phyloP scores from a whole-genome alignment of 495 filamentous ascomycete species.

The Cryomyces antarcticus region DNA sequence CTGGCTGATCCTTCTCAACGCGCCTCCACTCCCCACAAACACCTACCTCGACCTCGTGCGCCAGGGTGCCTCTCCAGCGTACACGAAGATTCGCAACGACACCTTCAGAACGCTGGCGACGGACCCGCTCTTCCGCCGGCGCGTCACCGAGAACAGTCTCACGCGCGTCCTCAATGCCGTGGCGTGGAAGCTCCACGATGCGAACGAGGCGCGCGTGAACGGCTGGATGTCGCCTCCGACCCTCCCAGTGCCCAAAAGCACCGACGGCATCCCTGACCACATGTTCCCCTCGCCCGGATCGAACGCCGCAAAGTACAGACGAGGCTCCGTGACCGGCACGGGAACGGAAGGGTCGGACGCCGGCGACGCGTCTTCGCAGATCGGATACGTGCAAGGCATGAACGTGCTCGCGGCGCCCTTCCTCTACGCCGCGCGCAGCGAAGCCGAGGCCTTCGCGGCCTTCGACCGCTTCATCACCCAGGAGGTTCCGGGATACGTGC shows the following conservation, averaged over 20 bases:
- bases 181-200: constrained; percentile 81
- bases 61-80: constrained; percentile 79
- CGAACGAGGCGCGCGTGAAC: constrained; percentile 28
- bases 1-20: constrained; percentile 81
- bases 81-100: constrained; percentile 94
- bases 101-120: constrained; percentile 92
- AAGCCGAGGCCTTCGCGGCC: constrained; percentile 81
- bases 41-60: constrained; percentile 78
- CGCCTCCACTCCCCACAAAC: constrained; percentile 64
- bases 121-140: constrained; percentile 83
- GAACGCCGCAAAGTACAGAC: constrained; percentile 6
- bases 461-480: constrained; percentile 76
- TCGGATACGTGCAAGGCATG: constrained; percentile 96
- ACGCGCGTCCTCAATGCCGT: constrained; percentile 93
- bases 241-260: constrained; percentile 14
- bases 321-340: constrained; percentile 6
- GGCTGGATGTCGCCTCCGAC: constrained; percentile 22
- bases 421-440: constrained; percentile 81
- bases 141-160: constrained; percentile 84
- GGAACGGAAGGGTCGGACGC: constrained; percentile 36
- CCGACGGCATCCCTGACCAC: constrained; percentile 12
- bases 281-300: constrained; percentile 13
- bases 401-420: constrained; percentile 98
- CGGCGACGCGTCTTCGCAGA: constrained; percentile 24
- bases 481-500: constrained; percentile 85